Percentiles rank a stretch among this genome's conserved stretches.
phyloP scores from a whole-genome alignment of 2,329 filamentous ascomycete genomes.

The Fusarium brevicatenulatum region DNA sequence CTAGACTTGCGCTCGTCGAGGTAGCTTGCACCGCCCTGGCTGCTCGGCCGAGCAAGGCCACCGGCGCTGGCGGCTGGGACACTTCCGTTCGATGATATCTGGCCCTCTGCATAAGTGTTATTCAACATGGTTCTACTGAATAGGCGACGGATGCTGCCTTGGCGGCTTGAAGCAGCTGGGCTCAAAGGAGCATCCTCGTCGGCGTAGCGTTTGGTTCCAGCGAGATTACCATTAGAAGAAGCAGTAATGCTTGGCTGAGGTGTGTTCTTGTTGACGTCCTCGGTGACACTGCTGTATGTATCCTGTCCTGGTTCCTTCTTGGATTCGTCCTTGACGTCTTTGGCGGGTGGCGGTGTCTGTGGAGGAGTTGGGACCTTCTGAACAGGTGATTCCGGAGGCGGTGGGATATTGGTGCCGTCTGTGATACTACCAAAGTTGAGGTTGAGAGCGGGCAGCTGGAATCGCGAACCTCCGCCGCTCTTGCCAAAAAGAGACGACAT shows the following conservation, averaged over 20 bases:
- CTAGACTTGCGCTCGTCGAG: slow-evolving; percentile 64
- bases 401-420: slow-evolving; percentile 69
- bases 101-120: slow-evolving; percentile 62
- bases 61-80: slow-evolving; percentile 43
- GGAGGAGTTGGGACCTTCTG: slow-evolving; percentile 60
- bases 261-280: slow-evolving; percentile 32
- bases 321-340: slow-evolving; percentile 36
- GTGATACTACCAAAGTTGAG: slow-evolving; percentile 69
- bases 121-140: slow-evolving; percentile 67
- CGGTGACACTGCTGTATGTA: slow-evolving; percentile 26
- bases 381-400: slow-evolving; percentile 65
- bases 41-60: slow-evolving; percentile 56
- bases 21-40: slow-evolving; percentile 60
- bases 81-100: slow-evolving; percentile 54
- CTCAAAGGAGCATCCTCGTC: slow-evolving; percentile 64
- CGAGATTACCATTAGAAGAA: slow-evolving; percentile 55
- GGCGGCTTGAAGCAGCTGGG: slow-evolving; percentile 62
- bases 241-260: slow-evolving; percentile 40
- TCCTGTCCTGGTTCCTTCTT: slow-evolving; percentile 22
- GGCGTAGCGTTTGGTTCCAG: slow-evolving; percentile 60
- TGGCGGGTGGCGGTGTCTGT: slow-evolving; percentile 46
- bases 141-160: slow-evolving; percentile 66
- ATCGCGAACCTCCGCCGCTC: slow-evolving; percentile 50
- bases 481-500: slow-evolving; percentile 50
- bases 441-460: slow-evolving; percentile 68